Evolutionary conservation across 768 basidiomycete genomes (phyloP).

Genomic region (Pleurotus giganteus): DNA sequence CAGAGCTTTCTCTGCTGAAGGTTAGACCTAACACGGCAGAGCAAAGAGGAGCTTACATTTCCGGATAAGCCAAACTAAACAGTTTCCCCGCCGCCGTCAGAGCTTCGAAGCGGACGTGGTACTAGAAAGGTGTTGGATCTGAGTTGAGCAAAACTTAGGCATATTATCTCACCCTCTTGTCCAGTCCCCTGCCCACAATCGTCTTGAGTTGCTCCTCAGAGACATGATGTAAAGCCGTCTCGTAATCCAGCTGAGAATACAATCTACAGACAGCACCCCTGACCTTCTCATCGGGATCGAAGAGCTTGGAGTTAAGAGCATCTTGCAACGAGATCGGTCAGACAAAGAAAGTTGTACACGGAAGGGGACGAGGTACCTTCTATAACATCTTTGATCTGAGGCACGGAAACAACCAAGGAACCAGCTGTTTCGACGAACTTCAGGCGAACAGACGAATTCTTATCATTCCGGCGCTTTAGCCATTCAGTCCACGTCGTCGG

Average conservation of each 20-base stretch:
- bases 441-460: slow-evolving; percentile 63
- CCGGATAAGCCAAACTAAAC: slow-evolving; percentile 79
- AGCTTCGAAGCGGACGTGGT: slow-evolving; percentile 70
- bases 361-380: slow-evolving; percentile 55
- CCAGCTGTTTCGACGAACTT: slow-evolving; percentile 73
- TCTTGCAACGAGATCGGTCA: slow-evolving; percentile 33
- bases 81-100: slow-evolving; percentile 73
- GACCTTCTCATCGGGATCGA: slow-evolving; percentile 91
- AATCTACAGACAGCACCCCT: slow-evolving; percentile 81
- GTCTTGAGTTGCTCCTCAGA: slow-evolving; percentile 56
- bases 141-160: not conserved
- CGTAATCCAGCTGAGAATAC: slow-evolving; percentile 85
- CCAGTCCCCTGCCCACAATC: slow-evolving; percentile 71
- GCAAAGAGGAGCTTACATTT: slow-evolving; percentile 66
- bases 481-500: slow-evolving; percentile 85
- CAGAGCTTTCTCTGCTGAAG: slow-evolving; percentile 71
- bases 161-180: slow-evolving; percentile 70
- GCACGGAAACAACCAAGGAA: slow-evolving; percentile 59
- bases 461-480: slow-evolving; percentile 79
- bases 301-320: slow-evolving; percentile 58
- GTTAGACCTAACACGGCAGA: not conserved
- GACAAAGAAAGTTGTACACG: not conserved
- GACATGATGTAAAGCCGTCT: slow-evolving; percentile 83
- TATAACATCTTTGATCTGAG: slow-evolving; percentile 65
- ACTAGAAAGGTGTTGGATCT: slow-evolving; percentile 29